phyloP scores from a whole-genome alignment of 768 basidiomycete genomes.

The Gymnopilus dilepis region DNA sequence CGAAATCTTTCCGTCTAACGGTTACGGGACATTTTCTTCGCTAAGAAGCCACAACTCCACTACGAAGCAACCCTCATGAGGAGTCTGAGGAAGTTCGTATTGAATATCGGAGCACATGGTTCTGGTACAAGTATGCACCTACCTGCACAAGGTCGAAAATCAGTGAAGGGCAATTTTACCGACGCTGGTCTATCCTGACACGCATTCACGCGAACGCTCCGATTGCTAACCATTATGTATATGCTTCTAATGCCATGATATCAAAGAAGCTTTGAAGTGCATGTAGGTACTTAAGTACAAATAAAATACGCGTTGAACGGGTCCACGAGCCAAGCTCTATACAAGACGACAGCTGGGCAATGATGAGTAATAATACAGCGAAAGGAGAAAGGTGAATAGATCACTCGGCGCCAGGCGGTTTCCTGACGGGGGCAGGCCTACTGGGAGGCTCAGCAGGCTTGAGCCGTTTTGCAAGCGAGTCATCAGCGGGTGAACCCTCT shows the following conservation, averaged over 20 bases:
- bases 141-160: not conserved
- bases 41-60: not conserved
- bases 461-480: slow-evolving; percentile 69
- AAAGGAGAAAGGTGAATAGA: not conserved
- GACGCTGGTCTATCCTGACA: not conserved
- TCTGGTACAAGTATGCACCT: not conserved
- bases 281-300: slow-evolving; percentile 1
- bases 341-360: not conserved
- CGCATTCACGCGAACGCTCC: not conserved
- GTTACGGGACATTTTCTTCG: not conserved
- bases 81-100: not conserved
- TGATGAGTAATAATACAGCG: slow-evolving; percentile 11
- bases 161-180: not conserved
- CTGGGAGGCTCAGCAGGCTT: slow-evolving; percentile 53
- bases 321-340: slow-evolving; percentile 1
- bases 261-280: not conserved
- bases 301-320: slow-evolving; percentile 1
- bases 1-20: not conserved
- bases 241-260: not conserved
- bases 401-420: slow-evolving; percentile 12
- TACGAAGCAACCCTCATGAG: not conserved
- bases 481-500: slow-evolving; percentile 51
- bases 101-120: not conserved
- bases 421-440: slow-evolving; percentile 26
- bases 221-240: not conserved